Evolutionary conservation across 2,329 filamentous ascomycete genomes (phyloP).

Genomic region (Calonectria fujianensis): DNA sequence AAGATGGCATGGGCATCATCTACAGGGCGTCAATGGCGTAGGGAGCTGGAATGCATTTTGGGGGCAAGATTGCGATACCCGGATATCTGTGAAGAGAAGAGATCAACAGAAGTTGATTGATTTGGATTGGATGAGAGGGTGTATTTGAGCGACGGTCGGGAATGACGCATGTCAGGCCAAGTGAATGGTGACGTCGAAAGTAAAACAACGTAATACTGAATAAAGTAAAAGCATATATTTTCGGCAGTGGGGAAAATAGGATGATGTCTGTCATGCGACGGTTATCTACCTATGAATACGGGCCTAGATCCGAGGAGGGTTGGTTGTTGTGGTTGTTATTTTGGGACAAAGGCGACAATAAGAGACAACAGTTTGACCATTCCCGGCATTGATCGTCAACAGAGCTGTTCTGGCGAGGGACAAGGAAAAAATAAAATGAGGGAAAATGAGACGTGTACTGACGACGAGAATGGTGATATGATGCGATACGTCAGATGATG

Average conservation of each 20-base stretch:
- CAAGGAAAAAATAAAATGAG: not conserved
- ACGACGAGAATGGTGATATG: not conserved
- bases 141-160: not conserved
- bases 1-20: conserved; percentile 2
- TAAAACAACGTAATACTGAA: conserved; percentile 1
- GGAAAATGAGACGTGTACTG: not conserved
- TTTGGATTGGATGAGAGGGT: not conserved
- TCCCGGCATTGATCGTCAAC: not conserved
- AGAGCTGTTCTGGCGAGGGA: not conserved
- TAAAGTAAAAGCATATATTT: conserved; percentile 10
- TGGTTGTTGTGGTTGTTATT: not conserved
- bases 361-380: no score
- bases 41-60: conserved; percentile 13
- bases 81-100: conserved; percentile 11
- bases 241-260: not conserved
- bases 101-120: conserved; percentile 6
- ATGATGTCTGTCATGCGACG: not conserved
- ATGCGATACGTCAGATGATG: conserved; percentile 12
- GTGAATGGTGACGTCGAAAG: conserved; percentile 8
- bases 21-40: not conserved
- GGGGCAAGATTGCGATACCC: conserved; percentile 28
- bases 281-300: not conserved
- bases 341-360: not conserved
- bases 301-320: not conserved
- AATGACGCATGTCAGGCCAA: not conserved